Conservation (phyloP, 2,329 filamentous ascomycete species). For the Diplodia seriata region DNA sequence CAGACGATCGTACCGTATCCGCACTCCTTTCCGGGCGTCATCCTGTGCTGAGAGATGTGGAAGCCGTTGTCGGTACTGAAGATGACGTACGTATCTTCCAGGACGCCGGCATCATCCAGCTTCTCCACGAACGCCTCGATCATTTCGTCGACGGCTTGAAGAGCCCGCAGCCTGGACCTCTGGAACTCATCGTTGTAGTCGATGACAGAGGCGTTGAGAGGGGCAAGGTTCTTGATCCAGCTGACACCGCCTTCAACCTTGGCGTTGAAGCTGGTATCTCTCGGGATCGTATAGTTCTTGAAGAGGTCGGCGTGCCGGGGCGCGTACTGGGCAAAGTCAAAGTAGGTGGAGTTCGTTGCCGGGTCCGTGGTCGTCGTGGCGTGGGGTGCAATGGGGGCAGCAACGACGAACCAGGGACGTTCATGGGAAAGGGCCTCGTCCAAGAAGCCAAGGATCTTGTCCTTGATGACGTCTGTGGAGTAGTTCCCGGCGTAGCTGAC, state of each 20-base stretch:
- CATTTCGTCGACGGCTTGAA: constrained; percentile 64
- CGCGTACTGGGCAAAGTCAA: constrained; percentile 25
- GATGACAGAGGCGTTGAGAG: constrained; percentile 55
- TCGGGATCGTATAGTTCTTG: constrained; percentile 63
- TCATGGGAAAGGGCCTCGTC: constrained; percentile 62
- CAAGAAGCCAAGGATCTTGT: constrained; percentile 66
- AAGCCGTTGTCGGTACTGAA: constrained; percentile 52
- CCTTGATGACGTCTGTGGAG: constrained; percentile 65
- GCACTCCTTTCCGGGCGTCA: constrained; percentile 50
- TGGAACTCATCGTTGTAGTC: constrained; percentile 63
- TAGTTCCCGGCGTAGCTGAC: constrained; percentile 63
- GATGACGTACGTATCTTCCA: constrained; percentile 58
- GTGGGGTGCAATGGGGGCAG: constrained; percentile 73
- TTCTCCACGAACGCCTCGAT: constrained; percentile 55
- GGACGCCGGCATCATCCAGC: constrained; percentile 50
- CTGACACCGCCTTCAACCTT: constrained; percentile 57
- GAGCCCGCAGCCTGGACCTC: constrained; percentile 56
- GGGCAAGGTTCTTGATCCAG: constrained; percentile 54
- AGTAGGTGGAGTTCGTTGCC: constrained; percentile 47
- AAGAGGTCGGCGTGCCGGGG: constrained; percentile 69
- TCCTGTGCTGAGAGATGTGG: constrained; percentile 50
- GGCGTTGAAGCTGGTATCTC: constrained; percentile 72
- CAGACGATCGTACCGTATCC: constrained; percentile 43
- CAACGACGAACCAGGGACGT: constrained; percentile 70
- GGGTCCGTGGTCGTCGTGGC: constrained; percentile 60